These are phyloP conservation scores for Rhodotorula glutinis DNA, from an alignment of 1,284 basidiomycete genomes.

Conservation along the genomic window DNA sequence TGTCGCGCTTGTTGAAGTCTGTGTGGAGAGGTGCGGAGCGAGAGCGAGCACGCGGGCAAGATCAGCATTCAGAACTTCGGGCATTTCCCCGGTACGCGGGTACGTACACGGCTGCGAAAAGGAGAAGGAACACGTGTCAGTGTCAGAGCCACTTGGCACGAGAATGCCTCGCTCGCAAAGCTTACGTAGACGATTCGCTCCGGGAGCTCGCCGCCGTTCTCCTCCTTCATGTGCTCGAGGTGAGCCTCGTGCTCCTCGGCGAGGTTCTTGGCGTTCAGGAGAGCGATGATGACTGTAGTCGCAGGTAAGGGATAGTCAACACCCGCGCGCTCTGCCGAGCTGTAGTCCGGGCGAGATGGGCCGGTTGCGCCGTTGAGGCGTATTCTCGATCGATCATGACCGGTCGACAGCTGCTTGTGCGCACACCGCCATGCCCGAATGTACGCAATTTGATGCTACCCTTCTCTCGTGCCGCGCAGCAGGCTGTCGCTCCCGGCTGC, in stretches of 20 bases:
- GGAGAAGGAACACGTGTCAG: background rate
- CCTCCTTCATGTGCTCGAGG: slow-evolving; percentile 65
- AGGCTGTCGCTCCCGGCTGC: no score
- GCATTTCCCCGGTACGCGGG: no score
- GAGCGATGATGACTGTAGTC: slow-evolving; percentile 29
- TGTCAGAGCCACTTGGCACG: background rate
- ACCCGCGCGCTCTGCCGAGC: background rate
- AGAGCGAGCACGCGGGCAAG: background rate
- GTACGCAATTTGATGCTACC: no score
- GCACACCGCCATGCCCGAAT: no score
- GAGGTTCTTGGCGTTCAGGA: slow-evolving; percentile 32
- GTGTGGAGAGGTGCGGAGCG: background rate
- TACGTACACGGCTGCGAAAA: slow-evolving; percentile 8
- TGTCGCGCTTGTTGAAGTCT: slow-evolving; percentile 66
- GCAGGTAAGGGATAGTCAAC: no score
- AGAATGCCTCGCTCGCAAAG: background rate
- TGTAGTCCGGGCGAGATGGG: background rate
- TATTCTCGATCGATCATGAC: no score
- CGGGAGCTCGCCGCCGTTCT: slow-evolving; percentile 71
- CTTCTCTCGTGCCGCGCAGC: no score
- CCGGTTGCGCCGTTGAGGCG: background rate
- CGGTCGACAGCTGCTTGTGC: no score
- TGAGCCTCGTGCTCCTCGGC: slow-evolving; percentile 66
- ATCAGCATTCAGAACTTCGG: background rate
- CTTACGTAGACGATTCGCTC: slow-evolving; percentile 60